These are phyloP conservation scores for Massariosphaeria phaeospora DNA, from an alignment of 495 filamentous ascomycete genomes.

Conservation along the genomic window DNA sequence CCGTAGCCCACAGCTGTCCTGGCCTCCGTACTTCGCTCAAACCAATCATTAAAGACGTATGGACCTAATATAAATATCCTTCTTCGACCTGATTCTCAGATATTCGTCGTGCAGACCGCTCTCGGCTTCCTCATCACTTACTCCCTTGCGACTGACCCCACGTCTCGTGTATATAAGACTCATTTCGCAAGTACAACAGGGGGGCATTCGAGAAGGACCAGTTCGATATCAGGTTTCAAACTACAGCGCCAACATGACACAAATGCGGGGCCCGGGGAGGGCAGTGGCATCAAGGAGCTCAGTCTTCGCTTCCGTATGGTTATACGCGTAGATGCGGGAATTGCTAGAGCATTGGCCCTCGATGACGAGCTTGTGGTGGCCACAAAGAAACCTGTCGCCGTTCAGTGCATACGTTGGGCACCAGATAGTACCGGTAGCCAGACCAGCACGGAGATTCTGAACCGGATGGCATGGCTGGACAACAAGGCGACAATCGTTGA, in stretches of 20 bases:
- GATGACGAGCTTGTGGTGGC: conserved; percentile 93
- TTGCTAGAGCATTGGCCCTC: conserved; percentile 77
- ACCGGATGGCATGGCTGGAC: conserved; percentile 74
- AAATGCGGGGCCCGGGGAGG: conserved; percentile 58
- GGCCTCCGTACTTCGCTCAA: conserved; percentile 75
- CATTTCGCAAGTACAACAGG: conserved; percentile 63
- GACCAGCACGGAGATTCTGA: conserved; percentile 85
- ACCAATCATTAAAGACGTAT: conserved; percentile 71
- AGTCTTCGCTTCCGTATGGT: conserved; percentile 94
- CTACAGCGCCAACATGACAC: conserved; percentile 48
- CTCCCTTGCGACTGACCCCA: conserved; percentile 77
- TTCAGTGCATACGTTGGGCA: conserved; percentile 94
- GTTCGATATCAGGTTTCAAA: conserved; percentile 50
- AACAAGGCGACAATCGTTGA: conserved; percentile 70
- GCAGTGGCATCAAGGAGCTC: conserved; percentile 76
- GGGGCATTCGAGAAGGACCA: conserved; percentile 66
- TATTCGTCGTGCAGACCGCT: conserved; percentile 85
- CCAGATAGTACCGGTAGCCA: conserved; percentile 75
- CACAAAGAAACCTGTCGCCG: conserved; percentile 84
- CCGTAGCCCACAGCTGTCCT: conserved; percentile 80
- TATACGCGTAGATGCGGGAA: conserved; percentile 95
- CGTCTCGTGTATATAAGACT: conserved; percentile 77
- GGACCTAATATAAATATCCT: conserved; percentile 78
- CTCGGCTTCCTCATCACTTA: conserved; percentile 91
- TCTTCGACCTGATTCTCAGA: conserved; percentile 84